Percentiles rank a stretch among this genome's conserved stretches.
phyloP scores from a whole-genome alignment of 495 filamentous ascomycete genomes.

The Hypomontagnella monticulosa region DNA sequence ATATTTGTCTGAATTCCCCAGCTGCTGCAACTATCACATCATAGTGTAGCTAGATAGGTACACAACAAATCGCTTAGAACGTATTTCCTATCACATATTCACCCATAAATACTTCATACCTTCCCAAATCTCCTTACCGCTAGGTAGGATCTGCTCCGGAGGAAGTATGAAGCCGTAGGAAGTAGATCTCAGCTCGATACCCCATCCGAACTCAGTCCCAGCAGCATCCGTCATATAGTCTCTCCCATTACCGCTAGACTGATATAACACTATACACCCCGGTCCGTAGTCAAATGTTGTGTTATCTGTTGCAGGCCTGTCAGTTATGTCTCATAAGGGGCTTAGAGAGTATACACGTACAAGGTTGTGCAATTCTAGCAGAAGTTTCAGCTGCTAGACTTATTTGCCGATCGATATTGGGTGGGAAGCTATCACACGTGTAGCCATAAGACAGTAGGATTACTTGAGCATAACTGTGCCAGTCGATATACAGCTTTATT shows the following conservation, averaged over 20 bases:
- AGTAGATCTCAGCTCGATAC: constrained; percentile 61
- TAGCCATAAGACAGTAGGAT: constrained; percentile 51
- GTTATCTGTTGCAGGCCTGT: constrained; percentile 44
- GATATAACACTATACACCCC: constrained; percentile 68
- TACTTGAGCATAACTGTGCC: constrained; percentile 67
- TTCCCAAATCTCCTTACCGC: constrained; percentile 62
- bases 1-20: no score
- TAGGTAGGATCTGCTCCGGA: constrained; percentile 63
- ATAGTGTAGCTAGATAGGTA: no score
- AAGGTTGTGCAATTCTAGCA: constrained; percentile 54
- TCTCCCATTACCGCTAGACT: constrained; percentile 62
- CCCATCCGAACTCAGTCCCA: constrained; percentile 63
- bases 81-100: constrained; percentile 46
- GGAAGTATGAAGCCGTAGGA: constrained; percentile 67
- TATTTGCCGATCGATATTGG: constrained; percentile 60
- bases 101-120: constrained; percentile 62
- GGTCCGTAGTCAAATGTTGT: constrained; percentile 61
- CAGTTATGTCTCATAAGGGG: not conserved
- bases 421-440: constrained; percentile 47
- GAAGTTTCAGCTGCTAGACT: constrained; percentile 51
- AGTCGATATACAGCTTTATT: constrained; percentile 69
- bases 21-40: no score
- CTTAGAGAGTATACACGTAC: constrained; percentile 10
- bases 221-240: constrained; percentile 66
- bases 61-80: no score